Base-by-base conservation (phyloP, 2,329 filamentous ascomycete species). In the Colletotrichum somersetense region DNA sequence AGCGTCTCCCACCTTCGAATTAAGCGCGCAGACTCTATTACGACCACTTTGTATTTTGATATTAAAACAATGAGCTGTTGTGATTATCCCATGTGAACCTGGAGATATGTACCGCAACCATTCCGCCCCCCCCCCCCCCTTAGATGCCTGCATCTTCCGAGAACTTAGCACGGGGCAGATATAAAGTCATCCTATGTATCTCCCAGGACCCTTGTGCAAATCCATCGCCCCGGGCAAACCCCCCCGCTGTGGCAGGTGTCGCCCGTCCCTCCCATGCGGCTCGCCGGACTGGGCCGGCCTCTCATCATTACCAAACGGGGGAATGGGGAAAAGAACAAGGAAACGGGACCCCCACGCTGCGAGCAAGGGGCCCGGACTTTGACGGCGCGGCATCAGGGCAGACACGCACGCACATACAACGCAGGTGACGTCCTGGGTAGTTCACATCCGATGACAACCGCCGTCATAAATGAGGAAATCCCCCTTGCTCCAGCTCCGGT, bases 111-210 rank as follows among this genome's bases (percentile, higher is more conserved):
- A n/a, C 53, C n/a, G 20, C 53, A 57, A 10, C 30, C 33, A 12
- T 16, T 33, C 52, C 30, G 14, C n/a, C n/a, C n/a, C n/a, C 14
- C 10, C 12, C 52, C 52, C n/a, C 18, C 8, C 23, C 6, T 20
- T 7, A 46, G 44, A 18, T 30, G 14, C 23, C 23, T 8, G 14
- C 6, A 7, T 12, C 26, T 0, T 16, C 50, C 50, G 18, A 30
- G 50, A 26, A 33, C 50, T 33, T 20, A 10, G 26, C 50, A 30
- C 23, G 33, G 33, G 23, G 53, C 12, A 57, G 35, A 23, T 23
- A 71, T 67, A 64, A 71, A 71, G 68, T 68, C 68, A 71, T 71
- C 48, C 59, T 64, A 71, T 67, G 68, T 64, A 68, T 23, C 42
- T 48, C 35, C 64, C 57, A 35, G 68, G 68, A 26, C 64, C 68